Conservation (phyloP, 2,329 filamentous ascomycete species). For the Colletotrichum cereale region DNA sequence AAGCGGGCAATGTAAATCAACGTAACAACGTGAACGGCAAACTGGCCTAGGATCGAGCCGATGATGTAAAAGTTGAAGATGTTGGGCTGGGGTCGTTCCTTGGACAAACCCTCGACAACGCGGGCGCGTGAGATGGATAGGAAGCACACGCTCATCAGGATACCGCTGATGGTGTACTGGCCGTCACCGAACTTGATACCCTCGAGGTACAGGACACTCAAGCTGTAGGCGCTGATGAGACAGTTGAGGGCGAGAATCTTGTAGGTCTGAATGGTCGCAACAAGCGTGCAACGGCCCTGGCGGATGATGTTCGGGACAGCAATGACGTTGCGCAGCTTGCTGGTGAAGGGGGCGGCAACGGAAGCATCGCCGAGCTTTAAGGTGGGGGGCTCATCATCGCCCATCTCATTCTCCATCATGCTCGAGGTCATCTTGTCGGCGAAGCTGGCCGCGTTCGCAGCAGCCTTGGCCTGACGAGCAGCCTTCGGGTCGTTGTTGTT, state of each 20-base stretch:
- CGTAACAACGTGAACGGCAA: conserved; percentile 93
- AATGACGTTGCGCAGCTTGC: conserved; percentile 95
- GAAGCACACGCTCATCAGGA: conserved; percentile 99
- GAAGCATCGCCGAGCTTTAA: conserved; percentile 98
- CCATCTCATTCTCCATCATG: conserved; percentile 92
- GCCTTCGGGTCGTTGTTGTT: conserved; percentile 64
- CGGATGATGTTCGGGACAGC: conserved; percentile 98
- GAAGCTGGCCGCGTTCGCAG: conserved; percentile 79
- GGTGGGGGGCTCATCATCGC: conserved; percentile 90
- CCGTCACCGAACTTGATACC: conserved; percentile 99
- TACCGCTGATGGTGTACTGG: conserved; percentile 98
- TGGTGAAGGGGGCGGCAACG: conserved; percentile 96
- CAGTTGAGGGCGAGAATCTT: conserved; percentile 99
- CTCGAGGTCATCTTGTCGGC: conserved; percentile 87
- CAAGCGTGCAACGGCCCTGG: conserved; percentile 95
- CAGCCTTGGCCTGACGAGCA: conserved; percentile 73
- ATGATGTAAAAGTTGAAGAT: conserved; percentile 99
- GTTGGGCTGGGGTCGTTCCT: conserved; percentile 97
- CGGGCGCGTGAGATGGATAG: conserved; percentile 97
- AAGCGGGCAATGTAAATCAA: conserved; percentile 94
- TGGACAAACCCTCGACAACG: conserved; percentile 94
- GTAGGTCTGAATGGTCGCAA: conserved; percentile 99
- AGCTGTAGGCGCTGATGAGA: conserved; percentile 95
- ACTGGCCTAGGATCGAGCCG: conserved; percentile 95
- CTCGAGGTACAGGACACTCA: conserved; percentile 95